Evolutionary conservation across 148 eudicot genomes (phyloP).

Genomic region (Camellia sinensis): DNA sequence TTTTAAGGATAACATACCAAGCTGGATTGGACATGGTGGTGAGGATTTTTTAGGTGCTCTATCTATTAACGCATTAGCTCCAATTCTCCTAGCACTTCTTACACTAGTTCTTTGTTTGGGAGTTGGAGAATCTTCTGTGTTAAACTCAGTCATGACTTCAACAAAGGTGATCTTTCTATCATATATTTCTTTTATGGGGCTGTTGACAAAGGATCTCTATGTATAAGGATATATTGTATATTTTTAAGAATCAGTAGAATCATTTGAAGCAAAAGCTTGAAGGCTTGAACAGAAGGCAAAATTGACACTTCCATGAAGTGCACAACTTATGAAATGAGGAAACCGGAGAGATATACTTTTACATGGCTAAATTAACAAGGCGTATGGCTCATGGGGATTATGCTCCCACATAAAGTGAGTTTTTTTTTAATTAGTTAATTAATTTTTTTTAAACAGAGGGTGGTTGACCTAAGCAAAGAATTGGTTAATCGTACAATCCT

Average conservation of each 20-base stretch:
- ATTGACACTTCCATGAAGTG: not conserved
- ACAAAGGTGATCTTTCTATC: conserved; percentile 58
- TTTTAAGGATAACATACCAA: conserved; percentile 68
- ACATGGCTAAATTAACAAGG: not conserved
- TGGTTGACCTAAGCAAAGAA: not conserved
- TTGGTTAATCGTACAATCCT: not conserved
- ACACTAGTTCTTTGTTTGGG: conserved; percentile 79
- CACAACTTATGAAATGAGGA: not conserved
- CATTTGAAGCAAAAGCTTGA: not conserved
- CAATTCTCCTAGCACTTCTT: conserved; percentile 59
- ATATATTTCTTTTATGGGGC: not conserved
- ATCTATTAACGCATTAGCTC: conserved; percentile 76
- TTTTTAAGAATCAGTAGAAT: not conserved
- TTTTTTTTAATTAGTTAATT: not conserved
- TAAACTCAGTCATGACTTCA: conserved; percentile 78
- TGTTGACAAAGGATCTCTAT: not conserved
- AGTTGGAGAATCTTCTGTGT: conserved; percentile 84
- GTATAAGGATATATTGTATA: not conserved
- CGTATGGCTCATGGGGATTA: not conserved
- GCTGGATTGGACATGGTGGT: conserved; percentile 88
- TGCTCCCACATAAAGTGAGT: not conserved
- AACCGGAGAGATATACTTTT: not conserved
- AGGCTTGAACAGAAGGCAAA: not conserved
- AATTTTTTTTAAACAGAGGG: not conserved
- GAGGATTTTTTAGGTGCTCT: conserved; percentile 52